Conservation (phyloP, 2,329 filamentous ascomycete genomes). For the Trichoderma guizhouense region DNA sequence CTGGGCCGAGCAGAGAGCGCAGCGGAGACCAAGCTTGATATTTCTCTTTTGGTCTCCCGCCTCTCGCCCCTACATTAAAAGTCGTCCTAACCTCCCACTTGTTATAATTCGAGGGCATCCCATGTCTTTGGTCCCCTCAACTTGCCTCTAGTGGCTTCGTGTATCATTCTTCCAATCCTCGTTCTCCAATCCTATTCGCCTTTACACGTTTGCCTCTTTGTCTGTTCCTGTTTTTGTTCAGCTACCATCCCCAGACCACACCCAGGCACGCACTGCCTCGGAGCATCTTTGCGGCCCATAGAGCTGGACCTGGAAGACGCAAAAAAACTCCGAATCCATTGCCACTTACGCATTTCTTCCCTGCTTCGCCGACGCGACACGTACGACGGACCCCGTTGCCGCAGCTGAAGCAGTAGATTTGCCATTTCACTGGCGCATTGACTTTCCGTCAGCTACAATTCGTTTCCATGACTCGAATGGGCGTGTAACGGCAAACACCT, state of each 20-base stretch:
- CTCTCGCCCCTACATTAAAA: slow-evolving; percentile 15
- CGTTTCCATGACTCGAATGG: slow-evolving; percentile 18
- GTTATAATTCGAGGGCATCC: slow-evolving; percentile 17
- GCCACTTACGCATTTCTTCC: slow-evolving; percentile 10
- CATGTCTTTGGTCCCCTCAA: slow-evolving; percentile 14
- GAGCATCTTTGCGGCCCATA: neutral
- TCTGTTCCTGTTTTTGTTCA: slow-evolving; percentile 10
- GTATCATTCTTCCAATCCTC: slow-evolving; percentile 12
- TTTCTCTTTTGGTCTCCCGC: slow-evolving; percentile 15
- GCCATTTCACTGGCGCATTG: slow-evolving; percentile 9
- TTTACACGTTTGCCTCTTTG: slow-evolving; percentile 9
- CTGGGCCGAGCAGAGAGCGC: slow-evolving; percentile 10
- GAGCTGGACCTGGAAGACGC: slow-evolving; percentile 14
- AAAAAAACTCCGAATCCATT: slow-evolving; percentile 3
- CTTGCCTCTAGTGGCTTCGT: slow-evolving; percentile 14
- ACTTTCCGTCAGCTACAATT: slow-evolving; percentile 3
- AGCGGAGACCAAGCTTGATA: slow-evolving; percentile 13
- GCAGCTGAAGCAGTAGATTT: slow-evolving; percentile 8
- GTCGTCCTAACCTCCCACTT: slow-evolving; percentile 14
- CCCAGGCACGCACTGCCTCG: slow-evolving; percentile 10
- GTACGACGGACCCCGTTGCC: slow-evolving; percentile 7
- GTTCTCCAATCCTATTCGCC: slow-evolving; percentile 16
- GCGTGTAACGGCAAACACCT: slow-evolving; percentile 8
- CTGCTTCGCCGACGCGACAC: slow-evolving; percentile 12
- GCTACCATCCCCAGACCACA: slow-evolving; percentile 6